These are phyloP conservation scores for Leccinum insolens DNA, from an alignment of 1,284 basidiomycete species.

Conservation along the genomic window DNA sequence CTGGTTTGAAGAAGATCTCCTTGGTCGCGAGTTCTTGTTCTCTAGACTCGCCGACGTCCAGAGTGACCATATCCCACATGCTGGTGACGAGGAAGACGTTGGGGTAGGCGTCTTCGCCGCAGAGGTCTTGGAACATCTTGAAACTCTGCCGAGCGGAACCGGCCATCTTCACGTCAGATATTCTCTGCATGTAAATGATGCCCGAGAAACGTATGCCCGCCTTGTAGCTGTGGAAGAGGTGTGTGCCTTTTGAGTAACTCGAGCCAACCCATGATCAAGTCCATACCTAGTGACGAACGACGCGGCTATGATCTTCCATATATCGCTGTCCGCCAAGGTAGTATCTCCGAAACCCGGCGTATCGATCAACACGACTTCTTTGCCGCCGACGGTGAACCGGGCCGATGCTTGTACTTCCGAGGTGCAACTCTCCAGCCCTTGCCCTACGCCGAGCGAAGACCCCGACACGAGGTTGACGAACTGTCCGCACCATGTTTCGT, in stretches of 20 bases:
- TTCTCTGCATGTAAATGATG: slow-evolving; percentile 56
- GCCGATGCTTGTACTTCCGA: slow-evolving; percentile 34
- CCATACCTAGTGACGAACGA: slow-evolving; percentile 34
- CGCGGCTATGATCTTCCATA: slow-evolving; percentile 37
- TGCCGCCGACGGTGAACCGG: slow-evolving; percentile 28
- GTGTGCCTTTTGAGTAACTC: neutral
- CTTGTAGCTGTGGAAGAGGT: slow-evolving; percentile 36
- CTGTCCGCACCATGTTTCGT: slow-evolving; percentile 17
- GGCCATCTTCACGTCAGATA: slow-evolving; percentile 51
- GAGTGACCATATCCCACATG: slow-evolving; percentile 47
- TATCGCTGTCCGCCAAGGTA: slow-evolving; percentile 37
- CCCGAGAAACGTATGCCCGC: slow-evolving; percentile 39
- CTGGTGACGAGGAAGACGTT: slow-evolving; percentile 53
- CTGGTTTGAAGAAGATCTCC: slow-evolving; percentile 43
- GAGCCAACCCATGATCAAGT: neutral
- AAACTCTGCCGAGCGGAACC: slow-evolving; percentile 52
- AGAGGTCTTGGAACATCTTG: slow-evolving; percentile 50
- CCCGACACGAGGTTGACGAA: slow-evolving; percentile 38
- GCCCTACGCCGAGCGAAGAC: slow-evolving; percentile 35
- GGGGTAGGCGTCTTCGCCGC: slow-evolving; percentile 45
- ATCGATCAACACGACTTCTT: slow-evolving; percentile 36
- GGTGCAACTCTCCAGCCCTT: slow-evolving; percentile 38
- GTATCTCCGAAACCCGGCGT: slow-evolving; percentile 44
- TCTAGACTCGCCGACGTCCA: slow-evolving; percentile 33
- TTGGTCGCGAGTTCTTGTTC: slow-evolving; percentile 38